phyloP scores from a whole-genome alignment of 192 early-diverging fungal genomes.

The Rhizoclosmatium sp. region DNA sequence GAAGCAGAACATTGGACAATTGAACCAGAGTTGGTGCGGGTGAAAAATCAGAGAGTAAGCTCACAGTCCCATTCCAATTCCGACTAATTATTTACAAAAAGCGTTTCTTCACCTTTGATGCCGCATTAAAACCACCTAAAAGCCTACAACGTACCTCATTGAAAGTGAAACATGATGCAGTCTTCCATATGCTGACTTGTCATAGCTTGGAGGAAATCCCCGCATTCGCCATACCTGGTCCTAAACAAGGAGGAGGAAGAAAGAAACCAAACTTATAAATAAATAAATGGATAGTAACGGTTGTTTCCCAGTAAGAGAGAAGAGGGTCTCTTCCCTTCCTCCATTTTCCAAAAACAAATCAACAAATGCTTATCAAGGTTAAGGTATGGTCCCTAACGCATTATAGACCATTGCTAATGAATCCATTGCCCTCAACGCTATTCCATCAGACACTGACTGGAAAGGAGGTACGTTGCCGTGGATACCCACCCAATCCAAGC shows the following conservation, averaged over 20 bases:
- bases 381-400: constrained; percentile 59
- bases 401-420: background rate
- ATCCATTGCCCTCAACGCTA: background rate
- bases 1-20: constrained; percentile 51
- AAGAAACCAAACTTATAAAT: background rate
- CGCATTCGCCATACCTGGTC: constrained; percentile 34
- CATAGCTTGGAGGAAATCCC: constrained; percentile 52
- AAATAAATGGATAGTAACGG: no score
- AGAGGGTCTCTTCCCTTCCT: no score
- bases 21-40: constrained; percentile 38
- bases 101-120: constrained; percentile 54
- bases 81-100: constrained; percentile 2
- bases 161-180: constrained; percentile 54
- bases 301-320: no score
- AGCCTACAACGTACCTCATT: constrained; percentile 18
- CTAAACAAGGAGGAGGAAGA: constrained; percentile 14
- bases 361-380: constrained; percentile 78
- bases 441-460: constrained; percentile 79
- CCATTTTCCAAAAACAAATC: background rate
- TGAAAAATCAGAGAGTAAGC: constrained; percentile 43
- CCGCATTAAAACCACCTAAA: constrained; percentile 19
- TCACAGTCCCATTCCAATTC: background rate
- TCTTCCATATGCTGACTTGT: constrained; percentile 58
- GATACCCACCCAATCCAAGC: background rate
- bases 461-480: constrained; percentile 67